Base-by-base conservation (phyloP, 2,329 filamentous ascomycete genomes). In the Aspergillus vadensis region DNA sequence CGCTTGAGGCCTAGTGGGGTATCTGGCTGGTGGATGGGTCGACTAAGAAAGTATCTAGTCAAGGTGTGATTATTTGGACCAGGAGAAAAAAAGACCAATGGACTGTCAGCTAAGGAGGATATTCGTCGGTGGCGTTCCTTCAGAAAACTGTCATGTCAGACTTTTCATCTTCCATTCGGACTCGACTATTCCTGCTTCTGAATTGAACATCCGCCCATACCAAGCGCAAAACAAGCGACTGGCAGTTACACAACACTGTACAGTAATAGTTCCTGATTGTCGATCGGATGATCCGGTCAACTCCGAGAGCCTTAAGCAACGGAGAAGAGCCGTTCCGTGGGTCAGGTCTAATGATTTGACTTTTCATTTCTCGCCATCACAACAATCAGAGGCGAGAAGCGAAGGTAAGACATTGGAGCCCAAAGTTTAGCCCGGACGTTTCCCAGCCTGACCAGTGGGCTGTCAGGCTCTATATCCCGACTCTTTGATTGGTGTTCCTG, bases 401-500 rank as follows among this genome's bases (percentile, higher is more conserved):
- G 27, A 4, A 52, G 15, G 50, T 53, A 32, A 53, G 30, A 23
- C 38, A 23, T 44, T 49, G 17, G 49, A 39, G 30, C n/a, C 30
- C 23, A 30, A 39, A 32, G 47, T 50, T 27, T n/a, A 27, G 30
- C 23, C 47, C 47, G 25, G 47, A 30, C 47, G 10, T 21, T 44
- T 49, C 36, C 14, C 36, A 48, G 51, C 48, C 48, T 58, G 57
- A 55, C 43, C 57, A 32, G 39, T 44, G 39, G 38, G 14, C 44
- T 32, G 14, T 39, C n/a, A 39, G 2, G 30, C 3, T 53, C 50
- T 53, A 53, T n/a, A 52, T 50, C 21, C 27, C 7, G 25, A 4
- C 47, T 4, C 21, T 51, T 14, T 62, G 57, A 65, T 66, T 66
- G 64, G 64, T 63, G 64, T 66, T 57, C 64, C 64, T 66, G 64